These are phyloP conservation scores for Colletotrichum musicola DNA, from an alignment of 2,329 filamentous ascomycete genomes.

Conservation along the genomic window DNA sequence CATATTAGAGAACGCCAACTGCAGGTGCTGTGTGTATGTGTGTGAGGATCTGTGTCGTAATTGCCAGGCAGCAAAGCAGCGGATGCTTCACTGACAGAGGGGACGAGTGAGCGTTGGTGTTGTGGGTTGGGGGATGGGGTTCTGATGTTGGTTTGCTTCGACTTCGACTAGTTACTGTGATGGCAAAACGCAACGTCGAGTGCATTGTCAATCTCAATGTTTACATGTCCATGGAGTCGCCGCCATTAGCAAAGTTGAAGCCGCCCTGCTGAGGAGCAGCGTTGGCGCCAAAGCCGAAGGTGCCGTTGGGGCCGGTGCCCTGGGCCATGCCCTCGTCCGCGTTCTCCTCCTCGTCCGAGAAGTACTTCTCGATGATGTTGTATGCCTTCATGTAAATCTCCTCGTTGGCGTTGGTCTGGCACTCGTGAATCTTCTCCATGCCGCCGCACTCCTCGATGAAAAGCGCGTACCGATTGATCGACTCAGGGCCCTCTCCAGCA, in stretches of 20 bases:
- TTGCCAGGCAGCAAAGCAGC: constrained; percentile 30
- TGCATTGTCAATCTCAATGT: constrained; percentile 28
- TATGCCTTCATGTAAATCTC: constrained; percentile 99
- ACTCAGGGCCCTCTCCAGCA: constrained; percentile 77
- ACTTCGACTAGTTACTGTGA: constrained; percentile 4
- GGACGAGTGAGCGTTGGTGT: constrained; percentile 29
- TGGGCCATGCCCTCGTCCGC: constrained; percentile 85
- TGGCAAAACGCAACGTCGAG: constrained; percentile 20
- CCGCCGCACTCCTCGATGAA: constrained; percentile 99
- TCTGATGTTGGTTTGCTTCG: constrained; percentile 16
- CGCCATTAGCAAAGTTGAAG: constrained; percentile 91
- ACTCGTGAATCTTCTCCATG: constrained; percentile 99
- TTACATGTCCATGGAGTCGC: constrained; percentile 77
- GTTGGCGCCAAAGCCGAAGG: constrained; percentile 83
- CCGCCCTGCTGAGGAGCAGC: constrained; percentile 74
- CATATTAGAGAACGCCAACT: constrained; percentile 50
- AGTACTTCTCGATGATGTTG: constrained; percentile 99
- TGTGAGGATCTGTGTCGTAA: constrained; percentile 32
- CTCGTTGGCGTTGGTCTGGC: constrained; percentile 99
- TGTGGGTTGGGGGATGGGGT: constrained; percentile 23
- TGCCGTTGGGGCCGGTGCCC: constrained; percentile 75
- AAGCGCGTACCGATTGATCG: constrained; percentile 95
- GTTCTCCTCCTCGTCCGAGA: constrained; percentile 97
- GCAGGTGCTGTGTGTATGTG: constrained; percentile 37
- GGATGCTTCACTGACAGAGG: constrained; percentile 32